Conservation (phyloP, 257 asterid genomes). For the Salvia rosmarinus region DNA sequence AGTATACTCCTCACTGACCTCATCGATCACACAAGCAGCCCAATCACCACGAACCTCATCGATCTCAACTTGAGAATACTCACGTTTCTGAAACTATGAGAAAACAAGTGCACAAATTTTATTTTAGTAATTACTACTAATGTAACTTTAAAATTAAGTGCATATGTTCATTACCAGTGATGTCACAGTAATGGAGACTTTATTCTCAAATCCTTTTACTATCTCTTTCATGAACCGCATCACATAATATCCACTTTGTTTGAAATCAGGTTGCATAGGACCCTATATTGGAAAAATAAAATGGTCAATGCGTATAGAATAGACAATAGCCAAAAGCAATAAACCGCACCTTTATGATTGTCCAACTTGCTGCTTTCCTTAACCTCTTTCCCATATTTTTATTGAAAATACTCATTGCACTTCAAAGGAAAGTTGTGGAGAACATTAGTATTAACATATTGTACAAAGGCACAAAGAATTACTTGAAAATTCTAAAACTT, state of each 20-base stretch:
- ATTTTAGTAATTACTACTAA: too few species aligned
- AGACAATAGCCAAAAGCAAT: background rate
- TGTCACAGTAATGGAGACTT: too few species aligned
- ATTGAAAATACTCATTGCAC: background rate
- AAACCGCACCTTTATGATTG: background rate
- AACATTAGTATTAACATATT: background rate
- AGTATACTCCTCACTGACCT: too few species aligned
- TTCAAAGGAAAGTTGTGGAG: background rate
- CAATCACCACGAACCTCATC: background rate
- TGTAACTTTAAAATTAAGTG: too few species aligned
- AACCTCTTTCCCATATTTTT: background rate
- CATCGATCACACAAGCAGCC: too few species aligned
- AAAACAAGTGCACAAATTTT: too few species aligned
- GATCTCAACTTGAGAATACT: background rate
- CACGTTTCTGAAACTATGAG: too few species aligned
- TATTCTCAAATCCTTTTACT: too few species aligned
- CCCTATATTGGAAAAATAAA: background rate
- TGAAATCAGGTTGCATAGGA: background rate
- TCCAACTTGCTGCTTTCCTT: background rate
- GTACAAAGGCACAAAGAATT: background rate
- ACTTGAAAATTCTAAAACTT: too few species aligned
- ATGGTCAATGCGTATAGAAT: background rate
- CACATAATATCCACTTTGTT: background rate
- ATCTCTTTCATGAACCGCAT: background rate
- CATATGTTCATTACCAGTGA: too few species aligned